Percentiles rank a stretch among this genome's conserved stretches.
These are phyloP conservation scores for Echites panduratus DNA, from an alignment of 257 asterid species.

Conservation along the genomic window DNA sequence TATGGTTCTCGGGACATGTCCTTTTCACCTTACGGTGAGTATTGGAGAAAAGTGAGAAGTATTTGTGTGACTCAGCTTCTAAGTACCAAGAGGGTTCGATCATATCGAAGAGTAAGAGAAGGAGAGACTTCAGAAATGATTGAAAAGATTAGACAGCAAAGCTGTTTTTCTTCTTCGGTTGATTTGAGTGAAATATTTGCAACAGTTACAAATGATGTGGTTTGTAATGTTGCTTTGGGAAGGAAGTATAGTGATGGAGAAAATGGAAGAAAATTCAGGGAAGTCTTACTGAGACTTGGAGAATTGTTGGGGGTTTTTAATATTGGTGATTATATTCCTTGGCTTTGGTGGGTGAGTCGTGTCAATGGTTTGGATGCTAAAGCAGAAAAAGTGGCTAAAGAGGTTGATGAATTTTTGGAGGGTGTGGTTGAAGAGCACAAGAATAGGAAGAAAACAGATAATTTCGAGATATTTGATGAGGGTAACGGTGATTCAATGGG, in stretches of 20 bases:
- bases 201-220: not conserved
- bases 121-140: not conserved
- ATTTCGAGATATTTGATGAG: not conserved
- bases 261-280: too few species aligned
- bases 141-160: conserved; percentile 2
- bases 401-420: too few species aligned
- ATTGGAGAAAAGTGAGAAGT: conserved; percentile 2
- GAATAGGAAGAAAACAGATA: not conserved
- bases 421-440: too few species aligned
- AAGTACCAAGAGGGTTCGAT: conserved; percentile 3
- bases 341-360: too few species aligned
- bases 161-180: not conserved
- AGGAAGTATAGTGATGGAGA: too few species aligned
- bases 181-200: not conserved
- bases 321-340: not conserved
- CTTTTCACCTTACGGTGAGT: not conserved
- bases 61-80: not conserved
- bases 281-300: not conserved
- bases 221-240: not conserved
- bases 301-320: not conserved
- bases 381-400: too few species aligned
- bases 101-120: not conserved
- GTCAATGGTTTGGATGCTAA: too few species aligned
- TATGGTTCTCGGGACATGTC: too few species aligned
- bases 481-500: not conserved